Evolutionary conservation across 306 rosid genomes (phyloP), one percentile per base, ranked within the genome.

Genomic region (Malus asiatica): DNA sequence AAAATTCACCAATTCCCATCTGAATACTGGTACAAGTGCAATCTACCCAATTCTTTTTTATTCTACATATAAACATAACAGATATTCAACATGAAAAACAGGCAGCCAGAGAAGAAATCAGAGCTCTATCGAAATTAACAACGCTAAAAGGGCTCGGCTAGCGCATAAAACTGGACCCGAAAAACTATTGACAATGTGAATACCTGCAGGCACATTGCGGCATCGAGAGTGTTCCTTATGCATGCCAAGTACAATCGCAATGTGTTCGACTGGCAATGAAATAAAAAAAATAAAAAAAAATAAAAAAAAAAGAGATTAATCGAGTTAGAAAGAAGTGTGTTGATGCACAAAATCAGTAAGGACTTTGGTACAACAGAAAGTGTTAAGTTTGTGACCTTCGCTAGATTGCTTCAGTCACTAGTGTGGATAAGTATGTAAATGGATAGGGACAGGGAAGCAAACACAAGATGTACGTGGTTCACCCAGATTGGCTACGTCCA

Each of bases 181-280:
- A 13, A 42, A 73, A 8, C 4, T 5, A 0, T 5, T 23, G 9
- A 40, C 10, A 25, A 25, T 33, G 19, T 40, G 12, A 67, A 60
- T 78, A 93, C 98, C 90, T 95, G 98, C 48, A 95, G 88, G 85
- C 99, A 95, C 99, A 95, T 84, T 19, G 99, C 97, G 8, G 97
- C 99, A 55, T 95, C 93, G 20, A 95, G 97, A 6, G 99, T 95
- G 84, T 90, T 95, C 60, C 97, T 83, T 72, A 92, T 89, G 82
- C 97, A 95, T 58, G 92, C 83, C 88, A 95, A 83, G 85, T 95
- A 92, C 80, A 88, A 83, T 15, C 97, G 87, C 79, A 84, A 80
- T 4, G 98, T 67, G 79, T 73, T 85, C 16, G 92, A 89, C 97
- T 92, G 4, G 23, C 23, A 23, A 23, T 1, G 23, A 23, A 23